A percentile compares a stretch with the other conserved stretches of the same genome.
Evolutionary conservation across 768 basidiomycete species (phyloP).

Genomic region (Cyclocybe cylindracea): DNA sequence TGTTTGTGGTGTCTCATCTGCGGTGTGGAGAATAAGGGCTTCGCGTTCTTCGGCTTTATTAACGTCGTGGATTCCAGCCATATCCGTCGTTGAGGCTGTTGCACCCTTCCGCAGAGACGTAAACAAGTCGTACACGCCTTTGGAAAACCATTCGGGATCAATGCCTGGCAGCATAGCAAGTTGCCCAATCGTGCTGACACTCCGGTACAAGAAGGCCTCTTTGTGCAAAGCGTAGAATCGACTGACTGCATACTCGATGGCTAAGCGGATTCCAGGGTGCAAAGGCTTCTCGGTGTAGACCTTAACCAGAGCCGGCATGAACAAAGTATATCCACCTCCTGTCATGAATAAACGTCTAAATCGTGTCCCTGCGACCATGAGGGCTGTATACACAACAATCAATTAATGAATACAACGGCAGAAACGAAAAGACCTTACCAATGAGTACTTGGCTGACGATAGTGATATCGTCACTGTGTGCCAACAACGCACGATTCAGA

Average conservation of each 20-base stretch:
- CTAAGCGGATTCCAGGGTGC: conserved; percentile 58
- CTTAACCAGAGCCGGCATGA: conserved; percentile 74
- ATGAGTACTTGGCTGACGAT: conserved; percentile 75
- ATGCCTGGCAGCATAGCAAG: conserved; percentile 49
- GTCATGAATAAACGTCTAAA: conserved; percentile 77
- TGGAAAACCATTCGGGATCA: conserved; percentile 53
- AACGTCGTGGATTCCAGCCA: conserved; percentile 65
- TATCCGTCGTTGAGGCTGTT: conserved; percentile 45
- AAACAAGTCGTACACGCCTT: conserved; percentile 59
- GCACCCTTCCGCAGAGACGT: conserved; percentile 51
- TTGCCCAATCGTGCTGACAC: conserved; percentile 61
- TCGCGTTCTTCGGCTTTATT: conserved; percentile 71
- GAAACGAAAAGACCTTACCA: conserved; percentile 41
- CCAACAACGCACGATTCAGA: conserved; percentile 65
- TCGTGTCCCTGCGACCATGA: conserved; percentile 75
- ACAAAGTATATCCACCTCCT: conserved; percentile 70
- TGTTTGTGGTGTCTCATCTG: conserved; percentile 73
- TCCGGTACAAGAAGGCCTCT: conserved; percentile 75
- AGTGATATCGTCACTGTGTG: conserved; percentile 74
- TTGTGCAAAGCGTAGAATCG: conserved; percentile 76
- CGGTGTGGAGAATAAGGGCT: conserved; percentile 65
- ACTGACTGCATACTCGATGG: conserved; percentile 71
- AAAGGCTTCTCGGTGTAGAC: conserved; percentile 63
- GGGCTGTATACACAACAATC: conserved; percentile 37
- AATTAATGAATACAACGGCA: background rate